Evolutionary conservation across 345 rosid species (phyloP), one percentile per base, ranked within the genome.

Genomic region (Linum lewisii): DNA sequence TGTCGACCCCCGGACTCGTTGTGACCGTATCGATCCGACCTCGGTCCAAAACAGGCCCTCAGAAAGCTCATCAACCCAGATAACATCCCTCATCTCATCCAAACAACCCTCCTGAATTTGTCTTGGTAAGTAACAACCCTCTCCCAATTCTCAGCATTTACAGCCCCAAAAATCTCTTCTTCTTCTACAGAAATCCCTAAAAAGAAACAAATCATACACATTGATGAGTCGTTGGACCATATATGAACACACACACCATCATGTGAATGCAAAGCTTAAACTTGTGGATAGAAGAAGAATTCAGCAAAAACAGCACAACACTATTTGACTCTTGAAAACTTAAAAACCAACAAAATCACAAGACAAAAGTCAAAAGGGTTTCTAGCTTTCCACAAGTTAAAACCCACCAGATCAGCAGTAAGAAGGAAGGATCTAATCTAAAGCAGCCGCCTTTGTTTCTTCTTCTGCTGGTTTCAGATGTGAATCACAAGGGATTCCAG

Each of bases 51-150:
- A 68, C 96, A 88, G 84, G 94, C 88, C 85, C 77, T 77, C 65
- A 85, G 75, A 73, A 84, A 73, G 78, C 79, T 85, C 81, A 84
- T 79, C 60, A 86, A 81, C 71, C 76, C 94, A 66, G 90, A 78
- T 74, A 88, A 78, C 96, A 88, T 88, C 94, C 94, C 94, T 88
- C 96, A 88, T 88, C 87, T 85, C 90, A 78, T 73, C 87, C 74
- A 73, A 65, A 73, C 73, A 77, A 61, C 76, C 84, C 80, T 70
- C 75, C 47, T 16, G 18, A 42, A 4, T 42, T 42, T 42, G 7
- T 42, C 18, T 42, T 42, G 47, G 47, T 4, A 7, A 42, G 47
- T 42, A 16, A 42, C 47, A 42, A 42, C 15, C 16, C 18, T 11
- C 47, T 11, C 47, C 66, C 29, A 69, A 67, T 54, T 64, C 73